phyloP scores from a whole-genome alignment of 805 yeast species.

The Blastobotrys americana region DNA sequence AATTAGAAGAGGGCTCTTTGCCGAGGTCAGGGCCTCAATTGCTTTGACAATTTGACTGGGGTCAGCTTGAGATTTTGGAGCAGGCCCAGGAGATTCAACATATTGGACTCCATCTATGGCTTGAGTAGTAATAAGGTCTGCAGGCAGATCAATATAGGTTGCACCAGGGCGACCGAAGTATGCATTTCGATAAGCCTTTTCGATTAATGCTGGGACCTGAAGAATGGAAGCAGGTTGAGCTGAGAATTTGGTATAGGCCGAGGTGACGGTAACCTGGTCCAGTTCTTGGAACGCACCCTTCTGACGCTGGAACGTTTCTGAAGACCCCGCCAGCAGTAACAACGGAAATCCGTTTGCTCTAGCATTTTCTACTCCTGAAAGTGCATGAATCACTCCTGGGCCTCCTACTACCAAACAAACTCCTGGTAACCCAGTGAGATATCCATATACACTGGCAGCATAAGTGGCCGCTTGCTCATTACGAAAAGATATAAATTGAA shows the following conservation, averaged over 20 bases:
- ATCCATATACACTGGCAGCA: slow-evolving; percentile 69
- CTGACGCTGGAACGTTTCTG: slow-evolving; percentile 40
- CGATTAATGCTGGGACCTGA: slow-evolving; percentile 36
- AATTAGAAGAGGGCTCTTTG: slow-evolving; percentile 46
- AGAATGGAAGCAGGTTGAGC: slow-evolving; percentile 35
- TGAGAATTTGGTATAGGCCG: slow-evolving; percentile 45
- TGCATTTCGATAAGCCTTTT: slow-evolving; percentile 41
- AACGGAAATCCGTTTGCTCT: slow-evolving; percentile 58
- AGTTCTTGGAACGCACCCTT: slow-evolving; percentile 68
- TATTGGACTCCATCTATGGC: background rate
- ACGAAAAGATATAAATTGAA: slow-evolving; percentile 53
- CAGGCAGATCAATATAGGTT: slow-evolving; percentile 59
- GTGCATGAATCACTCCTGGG: slow-evolving; percentile 62
- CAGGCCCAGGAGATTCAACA: slow-evolving; percentile 23
- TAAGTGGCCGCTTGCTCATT: slow-evolving; percentile 72
- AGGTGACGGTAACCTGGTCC: slow-evolving; percentile 50
- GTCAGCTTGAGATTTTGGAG: slow-evolving; percentile 37
- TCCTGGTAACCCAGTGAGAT: slow-evolving; percentile 56
- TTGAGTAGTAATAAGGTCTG: slow-evolving; percentile 40
- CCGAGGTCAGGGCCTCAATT: slow-evolving; percentile 29
- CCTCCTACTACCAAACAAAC: slow-evolving; percentile 68
- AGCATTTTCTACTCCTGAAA: slow-evolving; percentile 60
- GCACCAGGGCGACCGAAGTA: slow-evolving; percentile 52
- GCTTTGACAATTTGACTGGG: slow-evolving; percentile 32
- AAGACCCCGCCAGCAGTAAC: slow-evolving; percentile 57